These are phyloP conservation scores for Lodderomyces parapsilosis DNA, from an alignment of 1,139 yeast species.

Conservation along the genomic window DNA sequence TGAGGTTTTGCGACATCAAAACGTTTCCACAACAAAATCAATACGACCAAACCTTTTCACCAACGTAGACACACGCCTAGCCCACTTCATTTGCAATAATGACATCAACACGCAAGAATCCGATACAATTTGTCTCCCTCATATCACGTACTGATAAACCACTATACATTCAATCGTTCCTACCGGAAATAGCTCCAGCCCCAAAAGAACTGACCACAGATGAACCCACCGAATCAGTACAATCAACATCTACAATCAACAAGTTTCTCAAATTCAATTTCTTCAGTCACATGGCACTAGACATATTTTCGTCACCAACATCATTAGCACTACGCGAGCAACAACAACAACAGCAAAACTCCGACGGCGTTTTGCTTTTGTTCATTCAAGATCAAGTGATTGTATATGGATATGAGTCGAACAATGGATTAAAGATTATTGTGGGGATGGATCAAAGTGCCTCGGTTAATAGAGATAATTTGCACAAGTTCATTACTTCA, in stretches of 20 bases:
- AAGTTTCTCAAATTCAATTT: slow-evolving; percentile 58
- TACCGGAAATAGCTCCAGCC: slow-evolving; percentile 2
- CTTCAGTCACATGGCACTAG: slow-evolving; percentile 65
- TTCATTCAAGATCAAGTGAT: slow-evolving; percentile 61
- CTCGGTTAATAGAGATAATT: slow-evolving; percentile 17
- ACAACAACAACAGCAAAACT: slow-evolving; percentile 26
- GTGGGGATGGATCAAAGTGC: slow-evolving; percentile 38
- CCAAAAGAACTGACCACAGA: slow-evolving; percentile 12
- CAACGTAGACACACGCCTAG: too few relatives aligned
- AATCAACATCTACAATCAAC: slow-evolving; percentile 25
- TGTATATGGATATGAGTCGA: slow-evolving; percentile 62
- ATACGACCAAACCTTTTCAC: too few relatives aligned
- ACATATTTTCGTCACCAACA: slow-evolving; percentile 57
- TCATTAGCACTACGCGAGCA: slow-evolving; percentile 39
- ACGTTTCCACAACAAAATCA: not conserved
- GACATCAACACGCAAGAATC: slow-evolving; percentile 5
- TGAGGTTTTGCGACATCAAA: too few relatives aligned
- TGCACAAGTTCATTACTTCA: slow-evolving; percentile 31
- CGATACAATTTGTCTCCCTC: slow-evolving; percentile 49
- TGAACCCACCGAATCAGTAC: slow-evolving; percentile 4
- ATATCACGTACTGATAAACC: slow-evolving; percentile 60
- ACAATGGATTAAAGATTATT: slow-evolving; percentile 59
- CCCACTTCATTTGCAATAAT: too few relatives aligned
- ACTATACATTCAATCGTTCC: slow-evolving; percentile 55
- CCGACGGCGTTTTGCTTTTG: slow-evolving; percentile 37